A percentile compares a stretch with the other conserved stretches of the same genome.
These are phyloP conservation scores for Podaxis sp. DNA, from an alignment of 768 basidiomycete species.

Conservation along the genomic window DNA sequence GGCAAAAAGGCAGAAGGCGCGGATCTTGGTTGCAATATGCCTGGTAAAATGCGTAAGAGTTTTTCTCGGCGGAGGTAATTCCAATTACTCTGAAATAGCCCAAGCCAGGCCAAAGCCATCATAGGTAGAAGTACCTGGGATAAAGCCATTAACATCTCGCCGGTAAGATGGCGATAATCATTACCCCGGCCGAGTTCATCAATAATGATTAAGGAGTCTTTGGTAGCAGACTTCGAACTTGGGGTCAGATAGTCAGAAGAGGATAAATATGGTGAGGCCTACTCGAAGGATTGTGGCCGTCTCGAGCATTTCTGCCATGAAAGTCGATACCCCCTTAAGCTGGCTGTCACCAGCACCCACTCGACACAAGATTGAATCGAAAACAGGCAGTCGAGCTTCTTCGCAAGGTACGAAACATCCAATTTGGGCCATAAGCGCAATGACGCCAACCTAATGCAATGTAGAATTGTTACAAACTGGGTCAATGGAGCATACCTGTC, in stretches of 20 bases:
- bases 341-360: slow-evolving; percentile 99
- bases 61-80: neutral
- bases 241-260: neutral
- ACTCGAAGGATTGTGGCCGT: slow-evolving; percentile 93
- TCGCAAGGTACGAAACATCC: slow-evolving; percentile 95
- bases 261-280: slow-evolving; percentile 22
- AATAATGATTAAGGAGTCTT: slow-evolving; percentile 93
- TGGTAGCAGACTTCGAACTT: slow-evolving; percentile 72
- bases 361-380: slow-evolving; percentile 93
- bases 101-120: slow-evolving; percentile 98
- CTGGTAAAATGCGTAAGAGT: slow-evolving; percentile 38
- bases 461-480: slow-evolving; percentile 4
- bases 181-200: slow-evolving; percentile 92
- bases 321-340: slow-evolving; percentile 95
- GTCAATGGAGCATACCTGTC: slow-evolving; percentile 52
- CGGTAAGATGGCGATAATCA: neutral
- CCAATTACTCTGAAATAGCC: slow-evolving; percentile 92
- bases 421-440: slow-evolving; percentile 92
- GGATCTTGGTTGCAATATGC: slow-evolving; percentile 89
- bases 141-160: neutral
- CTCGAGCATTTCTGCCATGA: slow-evolving; percentile 99
- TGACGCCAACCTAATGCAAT: slow-evolving; percentile 71
- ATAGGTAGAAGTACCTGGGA: slow-evolving; percentile 86
- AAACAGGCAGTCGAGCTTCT: slow-evolving; percentile 84
- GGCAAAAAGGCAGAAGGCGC: slow-evolving; percentile 94